Percentiles rank a stretch among this genome's conserved stretches.
Evolutionary conservation across 768 basidiomycete genomes (phyloP).

Genomic region (Mycena filopes): DNA sequence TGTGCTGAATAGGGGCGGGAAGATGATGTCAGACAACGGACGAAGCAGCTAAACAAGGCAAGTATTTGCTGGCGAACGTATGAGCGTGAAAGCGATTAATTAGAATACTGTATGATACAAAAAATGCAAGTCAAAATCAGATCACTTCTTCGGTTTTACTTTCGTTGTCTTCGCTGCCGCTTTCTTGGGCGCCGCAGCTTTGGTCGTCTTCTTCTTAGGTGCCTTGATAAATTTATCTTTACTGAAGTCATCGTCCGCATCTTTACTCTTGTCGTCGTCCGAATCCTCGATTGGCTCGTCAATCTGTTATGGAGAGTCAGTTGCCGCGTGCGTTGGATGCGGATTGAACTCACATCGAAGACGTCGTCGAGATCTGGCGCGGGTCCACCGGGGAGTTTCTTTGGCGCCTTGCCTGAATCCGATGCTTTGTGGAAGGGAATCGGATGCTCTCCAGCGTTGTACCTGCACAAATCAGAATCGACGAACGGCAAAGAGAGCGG

Average conservation of each 20-base stretch:
- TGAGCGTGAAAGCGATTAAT: background rate
- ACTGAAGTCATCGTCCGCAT: constrained; percentile 61
- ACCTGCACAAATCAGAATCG: constrained; percentile 57
- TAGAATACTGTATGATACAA: background rate
- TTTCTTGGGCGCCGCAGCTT: constrained; percentile 36
- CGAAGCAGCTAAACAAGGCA: too few relatives aligned
- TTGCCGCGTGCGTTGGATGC: background rate
- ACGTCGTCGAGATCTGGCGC: constrained; percentile 94
- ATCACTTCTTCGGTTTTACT: constrained; percentile 20
- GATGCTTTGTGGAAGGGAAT: constrained; percentile 93
- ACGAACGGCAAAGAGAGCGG: background rate
- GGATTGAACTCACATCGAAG: constrained; percentile 76
- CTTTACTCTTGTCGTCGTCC: constrained; percentile 60
- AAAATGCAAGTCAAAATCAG: background rate
- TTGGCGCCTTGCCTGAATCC: constrained; percentile 81
- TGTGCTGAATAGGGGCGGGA: too few relatives aligned
- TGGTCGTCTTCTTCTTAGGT: constrained; percentile 49
- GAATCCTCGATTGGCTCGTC: constrained; percentile 63
- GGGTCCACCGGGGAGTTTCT: constrained; percentile 80
- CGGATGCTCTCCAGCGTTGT: constrained; percentile 90
- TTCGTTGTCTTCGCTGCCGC: constrained; percentile 39
- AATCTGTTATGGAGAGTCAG: constrained; percentile 39
- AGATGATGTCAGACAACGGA: too few relatives aligned
- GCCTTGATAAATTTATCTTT: constrained; percentile 72
- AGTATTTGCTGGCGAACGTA: too few relatives aligned